Percentiles rank a stretch among this genome's conserved stretches.
Evolutionary conservation across 2,329 filamentous ascomycete species (phyloP).

Genomic region (Colletotrichum camelliae): DNA sequence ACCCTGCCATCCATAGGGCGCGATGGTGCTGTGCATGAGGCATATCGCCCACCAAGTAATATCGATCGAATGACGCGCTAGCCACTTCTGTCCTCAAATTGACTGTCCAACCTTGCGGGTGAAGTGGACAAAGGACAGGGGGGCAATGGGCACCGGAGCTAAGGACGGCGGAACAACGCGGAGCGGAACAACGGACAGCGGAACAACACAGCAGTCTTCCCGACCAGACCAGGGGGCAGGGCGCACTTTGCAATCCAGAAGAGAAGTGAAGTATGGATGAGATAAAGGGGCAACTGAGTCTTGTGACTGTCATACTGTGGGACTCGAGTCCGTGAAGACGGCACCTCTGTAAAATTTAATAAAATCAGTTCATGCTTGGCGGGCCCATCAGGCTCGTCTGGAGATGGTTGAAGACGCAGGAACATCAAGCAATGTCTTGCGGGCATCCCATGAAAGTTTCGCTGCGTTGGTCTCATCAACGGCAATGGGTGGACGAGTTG

Average conservation of each 20-base stretch:
- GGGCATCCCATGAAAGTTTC: rapidly evolving
- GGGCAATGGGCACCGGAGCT: rapidly evolving
- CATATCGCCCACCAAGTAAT: not conserved
- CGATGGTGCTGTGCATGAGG: not conserved
- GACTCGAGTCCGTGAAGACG: not conserved
- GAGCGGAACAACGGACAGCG: rapidly evolving
- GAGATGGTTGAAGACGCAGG: not conserved
- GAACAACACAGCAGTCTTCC: not conserved
- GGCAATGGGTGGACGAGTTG: rapidly evolving
- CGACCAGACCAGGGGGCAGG: not conserved
- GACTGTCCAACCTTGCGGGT: not conserved
- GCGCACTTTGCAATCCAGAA: not conserved
- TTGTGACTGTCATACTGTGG: not conserved
- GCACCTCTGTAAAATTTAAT: not conserved
- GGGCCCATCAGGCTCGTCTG: not conserved
- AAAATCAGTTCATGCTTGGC: not conserved
- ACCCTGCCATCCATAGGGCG: not conserved
- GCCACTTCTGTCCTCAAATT: not conserved
- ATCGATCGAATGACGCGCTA: not conserved
- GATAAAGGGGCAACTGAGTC: not conserved
- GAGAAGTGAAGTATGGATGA: not conserved
- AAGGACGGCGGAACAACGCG: not conserved
- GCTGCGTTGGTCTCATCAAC: not conserved
- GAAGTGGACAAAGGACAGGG: not conserved
- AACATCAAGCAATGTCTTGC: not conserved